These are phyloP conservation scores for Podila minutissima DNA, from an alignment of 192 early-diverging fungal species.

Conservation along the genomic window DNA sequence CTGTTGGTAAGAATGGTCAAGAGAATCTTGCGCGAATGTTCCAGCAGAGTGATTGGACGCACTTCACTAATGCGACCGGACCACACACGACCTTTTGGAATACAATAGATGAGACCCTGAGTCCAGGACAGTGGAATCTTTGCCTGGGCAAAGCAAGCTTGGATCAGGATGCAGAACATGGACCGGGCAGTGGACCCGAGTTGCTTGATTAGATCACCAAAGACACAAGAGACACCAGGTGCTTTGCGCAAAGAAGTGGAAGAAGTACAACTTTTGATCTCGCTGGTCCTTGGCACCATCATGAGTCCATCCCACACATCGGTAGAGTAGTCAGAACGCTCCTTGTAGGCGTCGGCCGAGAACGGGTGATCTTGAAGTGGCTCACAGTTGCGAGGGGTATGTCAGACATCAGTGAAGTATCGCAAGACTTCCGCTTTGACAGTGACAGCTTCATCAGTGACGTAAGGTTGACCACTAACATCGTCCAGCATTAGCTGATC, in stretches of 20 bases:
- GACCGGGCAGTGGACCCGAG: background rate
- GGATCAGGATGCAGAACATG: background rate
- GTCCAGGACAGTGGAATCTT: background rate
- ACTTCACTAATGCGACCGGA: conserved; percentile 18
- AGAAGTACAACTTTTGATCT: background rate
- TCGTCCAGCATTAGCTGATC: too few species aligned
- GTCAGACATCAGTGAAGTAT: too few species aligned
- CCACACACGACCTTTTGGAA: conserved; percentile 14
- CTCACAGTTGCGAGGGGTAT: too few species aligned
- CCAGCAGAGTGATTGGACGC: conserved; percentile 11
- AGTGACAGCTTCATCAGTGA: too few species aligned
- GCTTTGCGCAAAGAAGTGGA: conserved; percentile 2
- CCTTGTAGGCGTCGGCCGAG: too few species aligned
- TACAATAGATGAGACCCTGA: conserved; percentile 12
- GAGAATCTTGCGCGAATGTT: conserved; percentile 21
- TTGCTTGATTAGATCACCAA: conserved; percentile 5
- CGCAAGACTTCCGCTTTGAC: too few species aligned
- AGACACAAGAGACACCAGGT: background rate
- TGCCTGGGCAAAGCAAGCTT: conserved; percentile 8
- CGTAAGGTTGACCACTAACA: too few species aligned
- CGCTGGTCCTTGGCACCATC: background rate
- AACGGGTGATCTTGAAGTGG: too few species aligned
- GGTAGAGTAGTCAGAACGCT: too few species aligned
- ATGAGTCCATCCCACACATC: background rate
- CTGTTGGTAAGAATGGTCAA: conserved; percentile 12